Conservation (phyloP, 2,329 filamentous ascomycete genomes). For the Claviceps citrina region DNA sequence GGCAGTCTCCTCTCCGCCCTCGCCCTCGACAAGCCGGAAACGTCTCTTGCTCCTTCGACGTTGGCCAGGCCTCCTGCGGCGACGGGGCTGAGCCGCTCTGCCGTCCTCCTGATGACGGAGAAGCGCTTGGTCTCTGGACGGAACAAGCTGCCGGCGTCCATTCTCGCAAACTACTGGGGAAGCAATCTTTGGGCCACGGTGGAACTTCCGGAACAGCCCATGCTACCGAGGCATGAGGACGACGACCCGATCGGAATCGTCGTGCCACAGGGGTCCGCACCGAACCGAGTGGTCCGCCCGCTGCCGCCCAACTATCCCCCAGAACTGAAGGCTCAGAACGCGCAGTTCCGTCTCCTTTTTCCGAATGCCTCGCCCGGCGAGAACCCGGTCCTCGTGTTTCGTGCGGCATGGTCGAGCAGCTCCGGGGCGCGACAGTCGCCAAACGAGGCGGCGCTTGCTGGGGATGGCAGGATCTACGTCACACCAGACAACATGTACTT, state of each 20-base stretch:
- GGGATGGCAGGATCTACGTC: conserved; percentile 66
- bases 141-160: conserved; percentile 64
- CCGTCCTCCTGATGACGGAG: conserved; percentile 68
- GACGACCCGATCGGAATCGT: conserved; percentile 28
- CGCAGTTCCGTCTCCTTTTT: conserved; percentile 86
- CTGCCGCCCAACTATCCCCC: conserved; percentile 67
- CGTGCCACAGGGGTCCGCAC: conserved; percentile 18
- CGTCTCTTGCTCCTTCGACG: conserved; percentile 65
- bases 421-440: conserved; percentile 28
- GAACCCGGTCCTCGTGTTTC: conserved; percentile 79
- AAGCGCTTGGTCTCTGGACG: conserved; percentile 50
- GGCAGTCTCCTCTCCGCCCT: conserved; percentile 21
- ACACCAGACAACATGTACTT: conserved; percentile 84
- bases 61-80: conserved; percentile 68
- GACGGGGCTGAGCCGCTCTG: conserved; percentile 74
- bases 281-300: conserved; percentile 27
- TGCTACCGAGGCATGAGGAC: conserved; percentile 19
- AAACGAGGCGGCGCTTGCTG: conserved; percentile 32
- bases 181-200: conserved; percentile 55
- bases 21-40: conserved; percentile 26
- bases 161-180: conserved; percentile 90
- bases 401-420: conserved; percentile 64
- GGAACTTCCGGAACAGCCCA: conserved; percentile 15
- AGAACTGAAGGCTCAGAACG: conserved; percentile 71
- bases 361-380: conserved; percentile 63